Evolutionary conservation across 2,329 filamentous ascomycete species (phyloP), one percentile per base, ranked within the genome.

Genomic region (Aspergillus sojae): DNA sequence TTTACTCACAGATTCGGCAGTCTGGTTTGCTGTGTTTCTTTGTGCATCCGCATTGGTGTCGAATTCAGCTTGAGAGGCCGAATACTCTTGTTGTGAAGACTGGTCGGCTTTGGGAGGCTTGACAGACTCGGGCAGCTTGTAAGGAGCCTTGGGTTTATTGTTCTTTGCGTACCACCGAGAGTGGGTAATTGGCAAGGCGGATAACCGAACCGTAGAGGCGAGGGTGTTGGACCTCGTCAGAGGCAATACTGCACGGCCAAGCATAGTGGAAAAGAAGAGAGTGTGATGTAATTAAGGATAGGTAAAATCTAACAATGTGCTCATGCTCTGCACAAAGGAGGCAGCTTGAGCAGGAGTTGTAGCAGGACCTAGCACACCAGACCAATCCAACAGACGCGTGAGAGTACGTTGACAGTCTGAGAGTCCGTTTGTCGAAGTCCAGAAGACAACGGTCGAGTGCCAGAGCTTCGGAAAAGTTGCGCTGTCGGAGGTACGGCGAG

Each of bases 201-300:
- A 76, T 58, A 74, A 62, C 58, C 77, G 76, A 65, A 75, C 68
- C 62, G 77, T 69, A 59, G 76, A 73, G 64, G 73, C 68, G 67
- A 78, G 70, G 65, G 74, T 73, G 67, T 76, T 77, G 58, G 75
- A 75, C 79, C 79, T 81, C 73, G 77, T 68, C 55, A 81, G 75
- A 77, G 80, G 79, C 69, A 82, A 71, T 61, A 78, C 73, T 64
- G 79, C 77, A 71, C 80, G 80, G 69, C 77, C 80, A 67, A 82
- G 77, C 80, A 82, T 82, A 59, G 66, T 76, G 57, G 56, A 34
- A 48, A 34, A 36, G 23, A 62, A 61, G 63, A 61, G 63, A 61
- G 57, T 64, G 57, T 57, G 41, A 60, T 66, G 57, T 65, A 68
- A 67, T 64, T 60, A 62, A 28, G 45, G 58, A 60, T 41, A 62